A percentile compares a stretch with the other conserved stretches of the same genome.
phyloP scores from a whole-genome alignment of 2,329 filamentous ascomycete species.

The Zopfia rhizophila region DNA sequence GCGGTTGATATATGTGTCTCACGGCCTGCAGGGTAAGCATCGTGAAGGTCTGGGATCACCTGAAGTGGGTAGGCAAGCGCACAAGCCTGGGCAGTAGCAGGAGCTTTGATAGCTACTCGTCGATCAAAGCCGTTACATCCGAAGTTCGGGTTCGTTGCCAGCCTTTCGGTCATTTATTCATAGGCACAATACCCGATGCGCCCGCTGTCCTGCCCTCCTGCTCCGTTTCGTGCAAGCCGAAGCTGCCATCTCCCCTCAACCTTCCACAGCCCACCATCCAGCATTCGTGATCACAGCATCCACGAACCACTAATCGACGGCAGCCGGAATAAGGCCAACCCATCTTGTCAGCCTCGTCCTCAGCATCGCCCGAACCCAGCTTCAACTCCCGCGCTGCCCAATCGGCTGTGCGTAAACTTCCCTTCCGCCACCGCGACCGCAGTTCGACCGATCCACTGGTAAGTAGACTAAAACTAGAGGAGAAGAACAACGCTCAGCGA shows the following conservation, averaged over 20 bases:
- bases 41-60: not conserved
- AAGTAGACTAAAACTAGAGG: not conserved
- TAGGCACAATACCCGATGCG: constrained; percentile 1
- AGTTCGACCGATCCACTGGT: too few species aligned
- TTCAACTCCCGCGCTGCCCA: not conserved
- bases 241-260: too few species aligned
- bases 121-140: constrained; percentile 1
- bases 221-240: not conserved
- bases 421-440: not conserved
- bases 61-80: too few species aligned
- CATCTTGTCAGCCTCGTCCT: too few species aligned
- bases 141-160: not conserved
- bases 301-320: too few species aligned
- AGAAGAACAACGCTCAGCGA: too few species aligned
- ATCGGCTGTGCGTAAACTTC: too few species aligned
- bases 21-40: not conserved
- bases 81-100: too few species aligned
- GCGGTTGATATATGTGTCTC: not conserved
- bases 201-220: not conserved
- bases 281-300: too few species aligned
- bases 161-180: constrained; percentile 1
- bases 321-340: too few species aligned
- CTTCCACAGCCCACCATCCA: too few species aligned
- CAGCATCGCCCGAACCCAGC: not conserved
- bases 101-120: not conserved